Conservation (phyloP, 2,329 filamentous ascomycete species). For the Neocatenulostroma microsporum region DNA sequence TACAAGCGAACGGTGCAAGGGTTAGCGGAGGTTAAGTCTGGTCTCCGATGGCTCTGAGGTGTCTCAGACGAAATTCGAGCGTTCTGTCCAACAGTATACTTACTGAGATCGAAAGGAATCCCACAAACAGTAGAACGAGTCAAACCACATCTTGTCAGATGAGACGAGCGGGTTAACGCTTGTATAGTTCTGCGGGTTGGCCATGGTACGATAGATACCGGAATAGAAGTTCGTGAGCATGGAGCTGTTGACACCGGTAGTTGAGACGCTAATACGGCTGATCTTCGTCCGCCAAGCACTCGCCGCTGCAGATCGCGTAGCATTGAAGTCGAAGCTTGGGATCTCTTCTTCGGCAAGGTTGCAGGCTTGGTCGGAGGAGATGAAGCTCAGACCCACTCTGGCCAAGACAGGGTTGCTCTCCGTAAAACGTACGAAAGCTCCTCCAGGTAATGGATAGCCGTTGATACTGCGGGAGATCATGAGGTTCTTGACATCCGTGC, state of each 20-base stretch:
- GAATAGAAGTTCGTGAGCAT: slow-evolving; percentile 41
- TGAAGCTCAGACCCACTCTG: slow-evolving; percentile 59
- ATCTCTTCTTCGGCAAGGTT: slow-evolving; percentile 52
- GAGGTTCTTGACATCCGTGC: slow-evolving; percentile 34
- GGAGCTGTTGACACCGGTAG: slow-evolving; percentile 27
- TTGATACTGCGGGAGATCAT: slow-evolving; percentile 31
- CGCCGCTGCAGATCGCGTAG: slow-evolving; percentile 36
- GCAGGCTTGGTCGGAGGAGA: slow-evolving; percentile 55
- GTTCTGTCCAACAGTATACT: too few relatives aligned
- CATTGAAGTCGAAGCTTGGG: slow-evolving; percentile 53
- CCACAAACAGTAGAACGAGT: slow-evolving; percentile 47
- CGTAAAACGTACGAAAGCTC: slow-evolving; percentile 37
- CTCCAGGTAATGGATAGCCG: slow-evolving; percentile 31
- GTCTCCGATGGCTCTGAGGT: too few relatives aligned
- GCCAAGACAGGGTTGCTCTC: slow-evolving; percentile 40
- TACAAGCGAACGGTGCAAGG: too few relatives aligned
- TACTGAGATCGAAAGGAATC: slow-evolving; percentile 55
- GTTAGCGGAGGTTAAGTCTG: too few relatives aligned
- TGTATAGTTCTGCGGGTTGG: slow-evolving; percentile 41
- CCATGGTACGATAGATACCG: slow-evolving; percentile 38
- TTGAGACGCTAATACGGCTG: slow-evolving; percentile 31
- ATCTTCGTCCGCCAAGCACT: slow-evolving; percentile 35
- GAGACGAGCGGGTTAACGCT: slow-evolving; percentile 34
- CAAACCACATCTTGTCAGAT: slow-evolving; percentile 17
- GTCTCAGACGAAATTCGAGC: too few relatives aligned